A percentile compares a stretch with the other conserved stretches of the same genome.
Evolutionary conservation across 164 flowering plant genomes (phyloP).

Genomic region (Dillenia suffruticosa): DNA sequence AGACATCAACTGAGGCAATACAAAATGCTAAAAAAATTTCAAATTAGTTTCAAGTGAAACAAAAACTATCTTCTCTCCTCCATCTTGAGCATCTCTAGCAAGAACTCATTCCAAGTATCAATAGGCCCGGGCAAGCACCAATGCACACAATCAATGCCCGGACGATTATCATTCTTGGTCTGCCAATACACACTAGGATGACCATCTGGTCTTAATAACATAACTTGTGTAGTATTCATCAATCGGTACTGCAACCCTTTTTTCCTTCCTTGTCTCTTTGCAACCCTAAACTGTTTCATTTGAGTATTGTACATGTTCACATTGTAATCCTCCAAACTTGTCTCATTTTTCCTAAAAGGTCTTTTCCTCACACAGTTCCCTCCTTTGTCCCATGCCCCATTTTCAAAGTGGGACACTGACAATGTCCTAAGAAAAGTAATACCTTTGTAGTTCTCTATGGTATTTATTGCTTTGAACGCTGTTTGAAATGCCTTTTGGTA

Average conservation of each 20-base stretch:
- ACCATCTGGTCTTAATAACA: slow-evolving; percentile 38
- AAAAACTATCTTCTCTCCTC: slow-evolving; percentile 7
- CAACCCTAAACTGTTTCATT: slow-evolving; percentile 31
- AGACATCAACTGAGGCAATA: no score
- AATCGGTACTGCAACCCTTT: slow-evolving; percentile 26
- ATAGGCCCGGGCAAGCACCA: slow-evolving; percentile 47
- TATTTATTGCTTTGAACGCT: slow-evolving; percentile 8
- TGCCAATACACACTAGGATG: slow-evolving; percentile 40
- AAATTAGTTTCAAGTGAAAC: no score
- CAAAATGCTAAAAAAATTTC: no score
- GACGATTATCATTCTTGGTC: slow-evolving; percentile 15
- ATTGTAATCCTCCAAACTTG: slow-evolving; percentile 16
- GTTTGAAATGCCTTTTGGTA: slow-evolving; percentile 33
- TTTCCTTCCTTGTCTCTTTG: slow-evolving; percentile 20
- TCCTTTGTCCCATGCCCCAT: slow-evolving; percentile 67
- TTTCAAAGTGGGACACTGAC: slow-evolving; percentile 55
- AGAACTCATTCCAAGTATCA: slow-evolving; percentile 36
- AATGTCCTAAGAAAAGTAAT: slow-evolving; percentile 38
- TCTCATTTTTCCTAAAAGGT: slow-evolving; percentile 37
- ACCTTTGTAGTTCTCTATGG: slow-evolving; percentile 17
- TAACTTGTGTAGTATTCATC: slow-evolving; percentile 29
- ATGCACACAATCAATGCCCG: slow-evolving; percentile 38
- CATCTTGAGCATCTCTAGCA: slow-evolving; percentile 35
- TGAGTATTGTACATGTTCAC: slow-evolving; percentile 30
- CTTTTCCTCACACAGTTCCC: slow-evolving; percentile 54